Evolutionary conservation across 2,329 filamentous ascomycete genomes (phyloP).

Genomic region (Colletotrichum sp.): DNA sequence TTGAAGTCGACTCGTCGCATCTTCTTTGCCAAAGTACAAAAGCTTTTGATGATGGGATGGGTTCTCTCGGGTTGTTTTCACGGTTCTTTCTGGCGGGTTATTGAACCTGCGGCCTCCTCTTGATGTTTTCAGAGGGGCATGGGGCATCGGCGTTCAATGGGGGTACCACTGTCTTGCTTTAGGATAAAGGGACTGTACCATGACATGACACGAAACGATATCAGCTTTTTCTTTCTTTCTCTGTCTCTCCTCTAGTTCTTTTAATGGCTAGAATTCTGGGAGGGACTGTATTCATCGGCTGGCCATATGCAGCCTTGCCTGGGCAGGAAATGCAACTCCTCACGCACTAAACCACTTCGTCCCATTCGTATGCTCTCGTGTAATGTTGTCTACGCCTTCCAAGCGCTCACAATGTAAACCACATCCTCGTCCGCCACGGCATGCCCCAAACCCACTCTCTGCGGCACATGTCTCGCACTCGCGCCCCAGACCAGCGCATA

Average conservation of each 20-base stretch:
- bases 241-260: background rate
- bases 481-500: conserved; percentile 98
- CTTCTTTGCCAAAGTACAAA: conserved; percentile 18
- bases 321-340: conserved; percentile 16
- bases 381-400: conserved; percentile 54
- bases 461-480: conserved; percentile 92
- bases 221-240: conserved; percentile 20
- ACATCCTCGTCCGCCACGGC: conserved; percentile 74
- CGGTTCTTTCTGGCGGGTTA: background rate
- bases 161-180: conserved; percentile 11
- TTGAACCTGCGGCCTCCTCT: background rate
- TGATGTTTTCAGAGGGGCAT: background rate
- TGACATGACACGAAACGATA: conserved; percentile 25
- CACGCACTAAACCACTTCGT: background rate
- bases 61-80: conserved; percentile 5
- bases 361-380: background rate
- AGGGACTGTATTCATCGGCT: conserved; percentile 15
- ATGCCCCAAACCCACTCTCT: conserved; percentile 88
- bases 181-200: conserved; percentile 19
- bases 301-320: background rate
- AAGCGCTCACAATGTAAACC: conserved; percentile 70
- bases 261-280: background rate
- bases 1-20: background rate
- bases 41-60: conserved; percentile 14
- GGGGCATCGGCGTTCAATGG: conserved; percentile 19